These are phyloP conservation scores for Xylariaceae sp. DNA, from an alignment of 2,329 filamentous ascomycete species.

Conservation along the genomic window DNA sequence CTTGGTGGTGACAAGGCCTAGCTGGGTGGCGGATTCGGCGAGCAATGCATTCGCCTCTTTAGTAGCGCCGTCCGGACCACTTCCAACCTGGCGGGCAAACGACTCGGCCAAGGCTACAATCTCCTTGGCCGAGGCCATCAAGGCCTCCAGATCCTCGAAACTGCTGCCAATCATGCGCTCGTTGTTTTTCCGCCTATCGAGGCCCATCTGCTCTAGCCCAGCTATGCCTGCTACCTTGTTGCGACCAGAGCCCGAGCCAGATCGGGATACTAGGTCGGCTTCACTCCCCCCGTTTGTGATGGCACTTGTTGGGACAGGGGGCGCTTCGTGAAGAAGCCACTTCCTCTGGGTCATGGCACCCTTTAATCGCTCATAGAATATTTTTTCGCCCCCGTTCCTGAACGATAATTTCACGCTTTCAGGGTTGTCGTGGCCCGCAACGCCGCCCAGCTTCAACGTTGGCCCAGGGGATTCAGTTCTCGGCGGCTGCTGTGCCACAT, in stretches of 20 bases:
- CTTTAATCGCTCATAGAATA: conserved; percentile 85
- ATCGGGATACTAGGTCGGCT: conserved; percentile 26
- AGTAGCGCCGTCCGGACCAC: conserved; percentile 49
- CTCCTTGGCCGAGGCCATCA: conserved; percentile 97
- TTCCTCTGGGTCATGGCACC: conserved; percentile 85
- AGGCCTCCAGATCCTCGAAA: conserved; percentile 90
- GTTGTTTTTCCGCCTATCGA: conserved; percentile 86
- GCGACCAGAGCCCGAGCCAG: conserved; percentile 26
- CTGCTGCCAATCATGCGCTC: conserved; percentile 87
- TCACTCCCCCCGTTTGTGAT: conserved; percentile 33
- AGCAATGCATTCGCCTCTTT: conserved; percentile 69
- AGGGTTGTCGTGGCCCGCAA: conserved; percentile 47
- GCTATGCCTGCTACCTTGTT: conserved; percentile 79
- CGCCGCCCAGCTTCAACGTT: conserved; percentile 41
- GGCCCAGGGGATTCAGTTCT: conserved; percentile 77
- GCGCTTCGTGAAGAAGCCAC: conserved; percentile 88
- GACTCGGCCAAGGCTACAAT: conserved; percentile 88
- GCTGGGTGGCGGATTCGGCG: conserved; percentile 74
- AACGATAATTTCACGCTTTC: conserved; percentile 91
- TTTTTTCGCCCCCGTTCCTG: conserved; percentile 78
- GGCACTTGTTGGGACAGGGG: conserved; percentile 68
- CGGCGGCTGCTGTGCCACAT: conserved; percentile 36
- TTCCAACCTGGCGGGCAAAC: conserved; percentile 65
- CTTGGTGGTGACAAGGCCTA: conserved; percentile 89
- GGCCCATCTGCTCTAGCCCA: conserved; percentile 77